Evolutionary conservation across 2,329 filamentous ascomycete species (phyloP).

Genomic region (Calonectria honghensis): DNA sequence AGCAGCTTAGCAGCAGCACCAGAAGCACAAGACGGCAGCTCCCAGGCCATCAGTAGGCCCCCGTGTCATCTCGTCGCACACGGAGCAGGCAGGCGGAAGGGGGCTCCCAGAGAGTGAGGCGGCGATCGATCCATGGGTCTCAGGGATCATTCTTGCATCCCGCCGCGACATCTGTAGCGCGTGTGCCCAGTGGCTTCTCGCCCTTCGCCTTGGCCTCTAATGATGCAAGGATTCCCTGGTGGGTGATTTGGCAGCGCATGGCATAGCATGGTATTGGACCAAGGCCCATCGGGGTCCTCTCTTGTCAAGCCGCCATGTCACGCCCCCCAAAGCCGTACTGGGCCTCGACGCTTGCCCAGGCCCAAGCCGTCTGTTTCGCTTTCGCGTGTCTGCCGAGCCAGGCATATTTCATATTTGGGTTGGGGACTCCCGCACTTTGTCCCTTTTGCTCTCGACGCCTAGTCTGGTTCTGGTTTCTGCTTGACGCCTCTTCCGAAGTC

Average conservation of each 20-base stretch:
- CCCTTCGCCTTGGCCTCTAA: slow-evolving; percentile 34
- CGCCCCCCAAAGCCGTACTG: slow-evolving; percentile 15
- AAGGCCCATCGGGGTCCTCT: slow-evolving; percentile 17
- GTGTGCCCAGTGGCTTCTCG: slow-evolving; percentile 30
- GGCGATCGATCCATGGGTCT: slow-evolving; percentile 31
- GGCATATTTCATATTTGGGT: slow-evolving; percentile 15
- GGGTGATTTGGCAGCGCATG: slow-evolving; percentile 42
- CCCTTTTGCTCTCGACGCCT: slow-evolving; percentile 16
- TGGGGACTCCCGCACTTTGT: slow-evolving; percentile 12
- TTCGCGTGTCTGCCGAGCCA: not conserved
- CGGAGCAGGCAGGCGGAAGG: not conserved
- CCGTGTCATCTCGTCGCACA: not conserved
- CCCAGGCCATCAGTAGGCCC: slow-evolving; percentile 6
- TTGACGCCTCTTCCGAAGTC: slow-evolving; percentile 36
- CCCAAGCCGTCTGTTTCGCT: slow-evolving; percentile 11
- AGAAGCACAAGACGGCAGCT: slow-evolving; percentile 1
- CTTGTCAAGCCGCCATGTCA: slow-evolving; percentile 22
- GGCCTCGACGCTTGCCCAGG: slow-evolving; percentile 6
- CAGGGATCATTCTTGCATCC: slow-evolving; percentile 37
- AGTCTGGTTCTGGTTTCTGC: slow-evolving; percentile 17
- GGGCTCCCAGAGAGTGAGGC: slow-evolving; percentile 34
- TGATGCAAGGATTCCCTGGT: slow-evolving; percentile 57
- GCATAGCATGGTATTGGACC: slow-evolving; percentile 29
- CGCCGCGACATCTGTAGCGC: slow-evolving; percentile 31
- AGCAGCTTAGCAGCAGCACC: not conserved